Evolutionary conservation across 1,284 basidiomycete species (phyloP).

Genomic region (Marasmius oreades): DNA sequence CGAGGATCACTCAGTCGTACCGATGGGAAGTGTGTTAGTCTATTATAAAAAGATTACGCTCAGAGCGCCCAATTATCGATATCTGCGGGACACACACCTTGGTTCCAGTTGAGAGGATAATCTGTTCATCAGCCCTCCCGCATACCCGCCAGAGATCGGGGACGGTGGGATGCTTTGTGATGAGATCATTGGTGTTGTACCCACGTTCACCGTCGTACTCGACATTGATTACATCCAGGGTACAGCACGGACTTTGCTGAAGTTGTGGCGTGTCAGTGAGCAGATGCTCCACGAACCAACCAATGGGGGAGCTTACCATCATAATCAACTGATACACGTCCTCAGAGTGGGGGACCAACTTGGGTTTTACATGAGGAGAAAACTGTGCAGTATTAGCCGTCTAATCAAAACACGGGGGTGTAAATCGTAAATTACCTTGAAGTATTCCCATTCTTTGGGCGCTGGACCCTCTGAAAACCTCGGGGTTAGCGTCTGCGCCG

Average conservation of each 20-base stretch:
- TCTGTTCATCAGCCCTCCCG: constrained; percentile 41
- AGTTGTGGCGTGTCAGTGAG: background rate
- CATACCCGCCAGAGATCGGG: constrained; percentile 30
- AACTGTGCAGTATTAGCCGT: background rate
- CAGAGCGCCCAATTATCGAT: background rate
- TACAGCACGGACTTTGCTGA: constrained; percentile 4
- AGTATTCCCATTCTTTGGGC: constrained; percentile 2
- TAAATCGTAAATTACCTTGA: background rate
- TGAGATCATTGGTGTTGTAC: constrained; percentile 30
- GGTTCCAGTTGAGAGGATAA: constrained; percentile 41
- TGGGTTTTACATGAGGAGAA: constrained; percentile 5
- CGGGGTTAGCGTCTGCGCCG: background rate
- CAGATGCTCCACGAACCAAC: background rate
- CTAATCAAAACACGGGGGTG: background rate
- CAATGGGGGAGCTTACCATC: background rate
- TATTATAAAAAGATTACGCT: background rate
- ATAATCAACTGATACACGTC: constrained; percentile 12
- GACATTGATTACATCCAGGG: constrained; percentile 7
- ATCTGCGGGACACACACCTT: constrained; percentile 25
- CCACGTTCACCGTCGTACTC: constrained; percentile 16
- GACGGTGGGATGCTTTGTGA: constrained; percentile 35
- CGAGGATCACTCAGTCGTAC: background rate
- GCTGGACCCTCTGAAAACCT: constrained; percentile 4
- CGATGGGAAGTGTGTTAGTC: constrained; percentile 1
- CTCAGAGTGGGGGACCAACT: constrained; percentile 6